These are phyloP conservation scores for Daldinia sp. DNA, from an alignment of 2,329 filamentous ascomycete genomes.

Conservation along the genomic window DNA sequence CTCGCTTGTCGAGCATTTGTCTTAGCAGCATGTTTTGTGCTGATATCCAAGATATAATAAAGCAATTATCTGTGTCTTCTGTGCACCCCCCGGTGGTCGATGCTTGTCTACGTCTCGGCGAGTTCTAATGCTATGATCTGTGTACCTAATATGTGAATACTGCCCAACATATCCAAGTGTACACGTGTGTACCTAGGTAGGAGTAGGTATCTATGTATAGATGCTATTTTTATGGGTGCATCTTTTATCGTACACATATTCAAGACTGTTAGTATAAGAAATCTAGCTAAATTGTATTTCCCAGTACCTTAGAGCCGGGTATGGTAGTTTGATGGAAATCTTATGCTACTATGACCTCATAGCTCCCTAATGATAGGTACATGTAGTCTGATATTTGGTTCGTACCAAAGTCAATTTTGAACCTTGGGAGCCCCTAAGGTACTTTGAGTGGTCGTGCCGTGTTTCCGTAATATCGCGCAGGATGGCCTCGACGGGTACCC, in stretches of 20 bases:
- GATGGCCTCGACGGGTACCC: neutral
- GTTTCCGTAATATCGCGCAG: neutral
- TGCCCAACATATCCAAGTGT: too few relatives aligned
- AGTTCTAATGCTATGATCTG: neutral
- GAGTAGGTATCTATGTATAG: too few relatives aligned
- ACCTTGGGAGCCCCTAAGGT: neutral
- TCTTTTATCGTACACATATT: neutral
- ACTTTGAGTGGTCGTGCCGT: neutral
- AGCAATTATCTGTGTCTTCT: neutral
- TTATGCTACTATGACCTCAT: slow-evolving; percentile 30
- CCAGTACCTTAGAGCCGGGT: neutral
- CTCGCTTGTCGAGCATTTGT: neutral
- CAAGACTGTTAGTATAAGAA: neutral
- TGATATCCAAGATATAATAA: neutral
- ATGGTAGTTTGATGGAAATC: neutral
- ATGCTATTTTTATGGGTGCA: too few relatives aligned
- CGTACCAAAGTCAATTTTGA: neutral
- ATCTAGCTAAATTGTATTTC: neutral
- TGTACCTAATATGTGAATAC: neutral
- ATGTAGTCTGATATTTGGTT: neutral
- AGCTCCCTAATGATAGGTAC: neutral
- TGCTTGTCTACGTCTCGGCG: neutral
- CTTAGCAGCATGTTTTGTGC: neutral
- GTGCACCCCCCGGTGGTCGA: neutral
- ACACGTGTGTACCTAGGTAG: too few relatives aligned